phyloP scores from a whole-genome alignment of 768 basidiomycete species.

The Rhizopogon roseolus region DNA sequence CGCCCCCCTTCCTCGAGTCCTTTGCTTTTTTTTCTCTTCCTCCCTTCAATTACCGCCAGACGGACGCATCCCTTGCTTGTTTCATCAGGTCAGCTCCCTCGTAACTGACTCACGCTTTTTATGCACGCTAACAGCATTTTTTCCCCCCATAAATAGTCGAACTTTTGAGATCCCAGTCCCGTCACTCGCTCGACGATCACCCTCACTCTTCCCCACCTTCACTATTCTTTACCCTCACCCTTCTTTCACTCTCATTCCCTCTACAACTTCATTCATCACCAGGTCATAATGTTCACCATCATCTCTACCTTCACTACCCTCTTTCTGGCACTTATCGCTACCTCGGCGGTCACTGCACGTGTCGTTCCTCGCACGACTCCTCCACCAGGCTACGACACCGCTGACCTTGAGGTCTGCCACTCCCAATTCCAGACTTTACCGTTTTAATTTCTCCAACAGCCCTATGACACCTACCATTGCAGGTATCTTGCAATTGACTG shows the following conservation, averaged over 20 bases:
- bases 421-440: conserved; percentile 1
- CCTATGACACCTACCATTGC: conserved; percentile 51
- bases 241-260: conserved; percentile 22
- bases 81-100: conserved; percentile 7
- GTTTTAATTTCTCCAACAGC: conserved; percentile 23
- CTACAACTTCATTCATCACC: conserved; percentile 17
- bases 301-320: conserved; percentile 31
- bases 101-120: background rate
- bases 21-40: background rate
- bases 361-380: conserved; percentile 29
- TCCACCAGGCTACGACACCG: conserved; percentile 41
- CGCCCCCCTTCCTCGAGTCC: background rate
- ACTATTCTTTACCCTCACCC: conserved; percentile 8
- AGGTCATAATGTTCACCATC: conserved; percentile 24
- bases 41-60: conserved; percentile 8
- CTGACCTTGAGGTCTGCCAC: conserved; percentile 39
- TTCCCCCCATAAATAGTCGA: background rate
- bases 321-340: conserved; percentile 38
- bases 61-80: conserved; percentile 9
- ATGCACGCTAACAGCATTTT: conserved; percentile 21
- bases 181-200: background rate
- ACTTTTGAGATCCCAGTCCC: conserved; percentile 2
- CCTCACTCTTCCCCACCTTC: no score
- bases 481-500: conserved; percentile 59
- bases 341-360: conserved; percentile 29